Conservation (phyloP, 2,329 filamentous ascomycete species). For the Dactylella cylindrospora region DNA sequence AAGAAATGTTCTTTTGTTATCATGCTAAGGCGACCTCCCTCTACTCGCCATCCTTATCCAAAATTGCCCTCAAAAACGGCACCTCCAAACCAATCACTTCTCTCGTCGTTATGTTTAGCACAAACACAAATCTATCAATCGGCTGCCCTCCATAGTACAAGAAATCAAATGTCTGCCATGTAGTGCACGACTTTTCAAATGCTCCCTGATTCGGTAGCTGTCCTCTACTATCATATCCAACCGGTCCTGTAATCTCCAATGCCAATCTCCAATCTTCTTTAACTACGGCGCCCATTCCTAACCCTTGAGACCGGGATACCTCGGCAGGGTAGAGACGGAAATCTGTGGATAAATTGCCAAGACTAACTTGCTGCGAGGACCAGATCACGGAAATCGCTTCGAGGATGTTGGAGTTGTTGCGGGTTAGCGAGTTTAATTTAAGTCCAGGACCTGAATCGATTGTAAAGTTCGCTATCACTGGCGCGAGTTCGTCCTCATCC, state of each 20-base stretch:
- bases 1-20: no score
- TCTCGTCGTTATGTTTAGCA: conserved; percentile 18
- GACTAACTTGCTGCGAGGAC: conserved; percentile 1
- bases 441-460: conserved; percentile 37
- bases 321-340: conserved; percentile 43
- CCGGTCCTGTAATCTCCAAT: conserved; percentile 15
- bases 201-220: conserved; percentile 17
- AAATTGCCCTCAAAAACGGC: conserved; percentile 11
- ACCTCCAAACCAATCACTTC: conserved; percentile 15
- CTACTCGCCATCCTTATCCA: neutral
- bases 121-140: conserved; percentile 41
- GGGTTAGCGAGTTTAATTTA: conserved; percentile 13
- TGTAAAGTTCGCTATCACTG: conserved; percentile 17
- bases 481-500: neutral
- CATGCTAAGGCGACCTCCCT: neutral
- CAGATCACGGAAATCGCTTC: conserved; percentile 2
- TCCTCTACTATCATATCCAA: conserved; percentile 4
- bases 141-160: conserved; percentile 40
- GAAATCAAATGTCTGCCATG: conserved; percentile 25
- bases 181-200: conserved; percentile 22
- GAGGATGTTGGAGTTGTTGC: conserved; percentile 40
- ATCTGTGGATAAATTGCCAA: conserved; percentile 14
- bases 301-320: conserved; percentile 1
- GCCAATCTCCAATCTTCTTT: conserved; percentile 45
- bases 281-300: neutral